Evolutionary conservation across 2,329 filamentous ascomycete species (phyloP), one percentile per base, ranked within the genome.

Genomic region (Aspergillus tamarii): DNA sequence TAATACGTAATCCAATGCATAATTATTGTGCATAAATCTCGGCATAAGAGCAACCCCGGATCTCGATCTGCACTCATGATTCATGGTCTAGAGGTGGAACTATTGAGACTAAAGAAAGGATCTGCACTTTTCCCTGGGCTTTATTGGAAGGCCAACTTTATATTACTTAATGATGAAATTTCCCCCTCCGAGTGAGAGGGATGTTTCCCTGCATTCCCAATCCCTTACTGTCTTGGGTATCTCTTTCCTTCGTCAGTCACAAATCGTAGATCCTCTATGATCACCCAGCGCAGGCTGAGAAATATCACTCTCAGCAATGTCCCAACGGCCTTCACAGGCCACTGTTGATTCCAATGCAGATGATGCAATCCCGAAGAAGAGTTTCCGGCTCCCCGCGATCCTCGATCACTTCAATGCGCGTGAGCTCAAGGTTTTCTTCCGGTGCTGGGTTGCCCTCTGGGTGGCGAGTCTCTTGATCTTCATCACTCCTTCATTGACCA

Each of bases 401-500:
- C 66, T 76, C 26, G 72, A 83, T 30, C 83, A 84, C 66, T 81
- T 84, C 77, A 85, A 84, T 63, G 64, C 65, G 1, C 76, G 77
- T 53, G 83, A 84, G 55, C 70, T 84, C 58, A 84, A 84, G 64
- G 75, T 78, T 34, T 69, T 84, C 4, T 76, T 83, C 43, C 81
- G 83, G 63, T 85, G 83, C 68, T 80, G 76, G 64, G 70, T 79
- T 1, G 83, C 82, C 1, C 74, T 74, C 23, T 85, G 83, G 83
- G 76, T 81, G 4, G 76, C 78, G 4, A 76, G 75, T 8, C 66
- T 85, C 10, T 74, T 85, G 59, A 77, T 84, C n/a, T 76, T 84
- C 63, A 83, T 85, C 67, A 64, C 72, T 11, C 83, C 83, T 1
- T 69, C 76, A 0, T 74, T 85, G 39, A 59, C 66, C 0, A 73